Evolutionary conservation across 2,329 filamentous ascomycete species (phyloP), one percentile per base, ranked within the genome.

Genomic region (Hymenoscyphus occultus): DNA sequence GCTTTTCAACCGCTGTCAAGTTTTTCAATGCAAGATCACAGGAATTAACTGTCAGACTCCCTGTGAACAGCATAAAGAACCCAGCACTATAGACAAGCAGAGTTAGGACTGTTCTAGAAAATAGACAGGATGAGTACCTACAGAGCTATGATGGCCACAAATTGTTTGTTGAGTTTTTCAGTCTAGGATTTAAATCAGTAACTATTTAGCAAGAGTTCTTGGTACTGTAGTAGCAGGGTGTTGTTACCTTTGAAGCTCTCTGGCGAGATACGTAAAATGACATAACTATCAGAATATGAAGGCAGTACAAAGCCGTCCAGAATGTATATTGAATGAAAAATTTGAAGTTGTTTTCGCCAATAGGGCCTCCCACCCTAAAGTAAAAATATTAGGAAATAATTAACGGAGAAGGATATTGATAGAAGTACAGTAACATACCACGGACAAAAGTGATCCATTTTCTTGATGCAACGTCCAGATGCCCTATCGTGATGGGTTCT

Each of bases 391-490:
- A 32, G 32, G 7, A 31, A 56, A 19, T 5, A 3, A 19, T 48
- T 48, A 39, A 67, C 58, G 66, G 65, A 35, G 42, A 31, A 63
- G 19, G 42, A 4, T 16, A 48, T 58, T 32, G 48, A 57, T 22
- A 13, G 40, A 48, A 5, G 22, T 19, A 6, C 1, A 5, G 32
- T 22, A 12, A 71, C 73, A 65, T 76, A 83, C 86, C 88, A 98
- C 0, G 94, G 95, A 74, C 95, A 99, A 73, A 93, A 95, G 74
- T 98, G 94, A 69, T 98, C 94, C 90, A 97, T 95, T 73, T 95
- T 95, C 51, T 84, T 80, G 28, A 96, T 90, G 74, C 94, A 98
- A 56, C 92, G 90, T 86, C 77, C 97, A 96, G 86, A 80, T 74
- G 96, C 91, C 61, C 88, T 88, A 73, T 90, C 96, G 77, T 98